Evolutionary conservation across 2,329 filamentous ascomycete genomes (phyloP).

Genomic region (Fusarium hostae): DNA sequence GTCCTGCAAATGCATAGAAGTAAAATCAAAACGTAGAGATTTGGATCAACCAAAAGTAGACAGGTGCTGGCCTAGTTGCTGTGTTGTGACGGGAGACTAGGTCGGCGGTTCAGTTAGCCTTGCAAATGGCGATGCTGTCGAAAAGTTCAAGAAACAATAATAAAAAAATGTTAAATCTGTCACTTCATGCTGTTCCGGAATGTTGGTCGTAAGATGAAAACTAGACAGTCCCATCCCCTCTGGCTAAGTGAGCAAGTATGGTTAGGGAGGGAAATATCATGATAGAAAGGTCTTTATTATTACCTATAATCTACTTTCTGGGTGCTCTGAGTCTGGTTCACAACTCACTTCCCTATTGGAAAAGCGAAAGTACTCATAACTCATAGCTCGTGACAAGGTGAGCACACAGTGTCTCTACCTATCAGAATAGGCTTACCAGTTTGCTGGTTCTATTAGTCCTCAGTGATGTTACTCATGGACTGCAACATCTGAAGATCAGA

Average conservation of each 20-base stretch:
- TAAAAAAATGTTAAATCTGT: conserved; percentile 10
- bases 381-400: background rate
- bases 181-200: background rate
- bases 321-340: background rate
- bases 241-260: background rate
- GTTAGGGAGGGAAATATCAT: background rate
- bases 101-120: conserved; percentile 25
- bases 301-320: background rate
- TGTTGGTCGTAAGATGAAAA: no score
- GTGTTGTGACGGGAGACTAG: conserved; percentile 10
- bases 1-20: conserved; percentile 24
- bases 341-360: background rate
- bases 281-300: background rate
- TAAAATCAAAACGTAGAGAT: conserved; percentile 38
- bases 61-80: conserved; percentile 25
- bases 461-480: conserved; percentile 43
- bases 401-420: background rate
- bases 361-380: background rate
- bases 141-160: conserved; percentile 15
- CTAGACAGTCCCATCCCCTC: no score
- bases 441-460: background rate
- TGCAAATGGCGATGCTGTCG: conserved; percentile 31
- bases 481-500: conserved; percentile 63
- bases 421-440: background rate
- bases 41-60: conserved; percentile 32